phyloP scores from a whole-genome alignment of 805 yeast species.

The Yamadazyma tumulicola region DNA sequence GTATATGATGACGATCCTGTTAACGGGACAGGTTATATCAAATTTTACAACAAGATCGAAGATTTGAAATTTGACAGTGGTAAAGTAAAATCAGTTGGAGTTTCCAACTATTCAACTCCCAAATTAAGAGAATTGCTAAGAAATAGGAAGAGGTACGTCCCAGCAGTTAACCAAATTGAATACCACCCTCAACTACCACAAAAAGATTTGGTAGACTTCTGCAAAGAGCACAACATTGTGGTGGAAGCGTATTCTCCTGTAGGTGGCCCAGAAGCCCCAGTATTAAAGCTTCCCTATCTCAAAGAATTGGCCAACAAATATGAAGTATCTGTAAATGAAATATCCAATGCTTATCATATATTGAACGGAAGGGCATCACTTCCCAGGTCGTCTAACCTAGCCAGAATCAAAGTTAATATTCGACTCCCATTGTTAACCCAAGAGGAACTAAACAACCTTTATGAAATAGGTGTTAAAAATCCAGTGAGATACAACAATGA shows the following conservation, averaged over 20 bases:
- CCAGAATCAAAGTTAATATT: constrained; percentile 48
- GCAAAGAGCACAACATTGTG: constrained; percentile 32
- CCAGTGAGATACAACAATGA: constrained; percentile 32
- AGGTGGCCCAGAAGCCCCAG: constrained; percentile 66
- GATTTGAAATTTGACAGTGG: constrained; percentile 22
- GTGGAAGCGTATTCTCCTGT: constrained; percentile 60
- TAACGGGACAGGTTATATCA: constrained; percentile 27
- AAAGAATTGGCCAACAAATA: constrained; percentile 55
- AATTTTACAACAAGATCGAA: constrained; percentile 28
- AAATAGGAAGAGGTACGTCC: constrained; percentile 19
- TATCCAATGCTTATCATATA: constrained; percentile 60
- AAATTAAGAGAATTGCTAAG: constrained; percentile 25
- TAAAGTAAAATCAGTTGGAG: constrained; percentile 35
- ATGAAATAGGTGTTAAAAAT: constrained; percentile 24
- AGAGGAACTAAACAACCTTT: constrained; percentile 33
- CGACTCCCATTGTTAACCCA: constrained; percentile 31
- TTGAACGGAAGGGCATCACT: constrained; percentile 57
- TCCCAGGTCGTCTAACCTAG: constrained; percentile 70
- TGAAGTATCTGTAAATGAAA: constrained; percentile 48
- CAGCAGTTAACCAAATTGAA: constrained; percentile 35
- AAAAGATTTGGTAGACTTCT: constrained; percentile 37
- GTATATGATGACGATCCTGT: constrained; percentile 33
- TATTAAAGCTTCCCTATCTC: constrained; percentile 49
- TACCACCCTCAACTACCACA: constrained; percentile 38
- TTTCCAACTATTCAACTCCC: constrained; percentile 31